These are phyloP conservation scores for Coniochaeta hoffmannii DNA, from an alignment of 2,329 filamentous ascomycete genomes.

Conservation along the genomic window DNA sequence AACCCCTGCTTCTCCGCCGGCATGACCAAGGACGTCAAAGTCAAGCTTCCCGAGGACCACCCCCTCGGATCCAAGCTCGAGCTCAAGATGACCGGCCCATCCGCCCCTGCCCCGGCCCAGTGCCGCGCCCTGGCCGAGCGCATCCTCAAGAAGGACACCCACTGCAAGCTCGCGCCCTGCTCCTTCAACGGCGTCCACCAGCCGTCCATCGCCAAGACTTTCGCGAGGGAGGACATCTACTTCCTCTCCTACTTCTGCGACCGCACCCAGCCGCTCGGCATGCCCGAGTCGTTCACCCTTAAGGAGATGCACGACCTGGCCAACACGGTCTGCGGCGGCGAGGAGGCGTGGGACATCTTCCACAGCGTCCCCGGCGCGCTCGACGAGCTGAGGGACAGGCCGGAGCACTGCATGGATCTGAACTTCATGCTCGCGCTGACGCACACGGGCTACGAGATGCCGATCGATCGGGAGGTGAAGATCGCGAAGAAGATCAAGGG, in stretches of 20 bases:
- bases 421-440: slow-evolving; percentile 93
- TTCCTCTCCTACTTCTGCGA: slow-evolving; percentile 99
- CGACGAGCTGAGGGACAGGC: slow-evolving; percentile 70
- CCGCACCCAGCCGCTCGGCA: slow-evolving; percentile 85
- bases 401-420: slow-evolving; percentile 89
- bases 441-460: slow-evolving; percentile 97
- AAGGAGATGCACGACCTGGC: slow-evolving; percentile 83
- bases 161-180: slow-evolving; percentile 81
- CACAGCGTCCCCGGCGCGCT: slow-evolving; percentile 67
- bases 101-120: slow-evolving; percentile 67
- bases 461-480: slow-evolving; percentile 89
- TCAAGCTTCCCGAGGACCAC: slow-evolving; percentile 62
- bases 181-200: slow-evolving; percentile 98
- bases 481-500: slow-evolving; percentile 98
- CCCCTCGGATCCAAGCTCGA: slow-evolving; percentile 55
- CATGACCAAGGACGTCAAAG: slow-evolving; percentile 64
- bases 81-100: slow-evolving; percentile 84
- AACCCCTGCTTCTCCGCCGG: slow-evolving; percentile 86
- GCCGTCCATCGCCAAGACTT: slow-evolving; percentile 85
- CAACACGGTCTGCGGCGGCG: slow-evolving; percentile 74
- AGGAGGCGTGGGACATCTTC: slow-evolving; percentile 74
- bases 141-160: slow-evolving; percentile 78
- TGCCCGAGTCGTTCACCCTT: slow-evolving; percentile 96
- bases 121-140: slow-evolving; percentile 87
- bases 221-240: slow-evolving; percentile 83